A percentile compares a stretch with the other conserved stretches of the same genome.
Evolutionary conservation across 352 stramenopile species (phyloP).

Genomic region (Pythium grandisporangium): DNA sequence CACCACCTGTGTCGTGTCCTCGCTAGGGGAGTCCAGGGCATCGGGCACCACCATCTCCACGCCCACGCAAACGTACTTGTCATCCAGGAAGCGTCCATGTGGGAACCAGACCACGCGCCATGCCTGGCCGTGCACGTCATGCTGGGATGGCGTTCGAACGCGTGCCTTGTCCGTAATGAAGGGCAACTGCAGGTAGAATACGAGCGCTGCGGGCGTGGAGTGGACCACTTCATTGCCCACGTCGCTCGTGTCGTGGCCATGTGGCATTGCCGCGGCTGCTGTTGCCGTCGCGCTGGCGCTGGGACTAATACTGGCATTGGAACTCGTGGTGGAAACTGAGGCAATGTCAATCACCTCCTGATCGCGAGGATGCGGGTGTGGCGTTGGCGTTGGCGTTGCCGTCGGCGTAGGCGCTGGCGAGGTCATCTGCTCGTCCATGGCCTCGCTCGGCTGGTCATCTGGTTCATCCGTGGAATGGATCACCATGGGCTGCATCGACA

Average conservation of each 20-base stretch:
- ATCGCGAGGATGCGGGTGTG: constrained; percentile 1
- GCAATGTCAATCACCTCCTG: neutral
- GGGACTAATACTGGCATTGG: too few species aligned
- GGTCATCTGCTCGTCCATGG: too few species aligned
- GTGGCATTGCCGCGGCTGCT: too few species aligned
- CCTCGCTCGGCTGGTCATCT: too few species aligned
- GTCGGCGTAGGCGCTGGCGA: too few species aligned
- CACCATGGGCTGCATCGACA: too few species aligned
- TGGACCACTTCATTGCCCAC: too few species aligned
- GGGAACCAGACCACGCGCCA: constrained; percentile 69
- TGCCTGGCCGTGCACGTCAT: constrained; percentile 23
- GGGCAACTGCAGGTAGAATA: constrained; percentile 27
- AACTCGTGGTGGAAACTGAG: constrained; percentile 10
- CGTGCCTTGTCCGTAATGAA: constrained; percentile 26
- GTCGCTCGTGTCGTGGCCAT: too few species aligned
- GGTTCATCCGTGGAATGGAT: too few species aligned
- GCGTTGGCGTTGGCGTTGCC: constrained; percentile 10
- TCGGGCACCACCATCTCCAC: constrained; percentile 37
- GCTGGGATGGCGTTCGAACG: constrained; percentile 17
- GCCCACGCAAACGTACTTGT: constrained; percentile 42
- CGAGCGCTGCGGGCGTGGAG: neutral
- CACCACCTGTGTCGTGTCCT: neutral
- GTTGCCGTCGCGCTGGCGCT: too few species aligned
- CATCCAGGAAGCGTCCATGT: constrained; percentile 26
- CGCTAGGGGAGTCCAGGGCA: neutral